These are phyloP conservation scores for Crithidia fasciculata DNA, from an alignment of 208 protist species.

Conservation along the genomic window DNA sequence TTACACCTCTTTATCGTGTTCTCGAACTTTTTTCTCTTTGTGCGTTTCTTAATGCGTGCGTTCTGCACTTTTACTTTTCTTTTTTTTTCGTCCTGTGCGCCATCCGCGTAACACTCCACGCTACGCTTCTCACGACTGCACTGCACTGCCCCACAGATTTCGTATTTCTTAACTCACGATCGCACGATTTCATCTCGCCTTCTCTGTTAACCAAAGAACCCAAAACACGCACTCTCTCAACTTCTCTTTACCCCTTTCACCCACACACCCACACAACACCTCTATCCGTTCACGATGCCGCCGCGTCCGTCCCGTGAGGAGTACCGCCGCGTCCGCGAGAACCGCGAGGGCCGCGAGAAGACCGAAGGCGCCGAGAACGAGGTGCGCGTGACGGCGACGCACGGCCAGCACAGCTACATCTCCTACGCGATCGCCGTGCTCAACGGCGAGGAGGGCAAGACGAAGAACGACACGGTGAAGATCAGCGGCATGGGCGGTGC, in stretches of 20 bases:
- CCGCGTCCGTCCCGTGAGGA: conserved; percentile 68
- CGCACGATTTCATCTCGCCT: no score
- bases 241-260: conserved; percentile 6
- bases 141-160: no score
- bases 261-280: neutral
- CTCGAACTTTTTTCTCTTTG: no score
- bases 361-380: conserved; percentile 81
- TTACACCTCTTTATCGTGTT: no score
- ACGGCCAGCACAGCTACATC: conserved; percentile 90
- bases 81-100: no score
- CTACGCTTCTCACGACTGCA: no score
- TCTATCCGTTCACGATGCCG: conserved; percentile 41
- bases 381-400: conserved; percentile 81
- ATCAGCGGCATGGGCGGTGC: conserved; percentile 91
- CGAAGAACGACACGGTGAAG: conserved; percentile 86
- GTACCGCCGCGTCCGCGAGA: conserved; percentile 71
- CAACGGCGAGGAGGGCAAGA: conserved; percentile 83
- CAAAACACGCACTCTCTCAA: neutral
- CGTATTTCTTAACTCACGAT: no score
- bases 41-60: no score
- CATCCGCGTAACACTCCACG: no score
- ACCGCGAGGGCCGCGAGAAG: conserved; percentile 61
- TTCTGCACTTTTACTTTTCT: no score
- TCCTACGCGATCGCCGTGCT: conserved; percentile 88
- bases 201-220: no score